Conservation (phyloP, 2,329 filamentous ascomycete species). For the Fusarium graminum region DNA sequence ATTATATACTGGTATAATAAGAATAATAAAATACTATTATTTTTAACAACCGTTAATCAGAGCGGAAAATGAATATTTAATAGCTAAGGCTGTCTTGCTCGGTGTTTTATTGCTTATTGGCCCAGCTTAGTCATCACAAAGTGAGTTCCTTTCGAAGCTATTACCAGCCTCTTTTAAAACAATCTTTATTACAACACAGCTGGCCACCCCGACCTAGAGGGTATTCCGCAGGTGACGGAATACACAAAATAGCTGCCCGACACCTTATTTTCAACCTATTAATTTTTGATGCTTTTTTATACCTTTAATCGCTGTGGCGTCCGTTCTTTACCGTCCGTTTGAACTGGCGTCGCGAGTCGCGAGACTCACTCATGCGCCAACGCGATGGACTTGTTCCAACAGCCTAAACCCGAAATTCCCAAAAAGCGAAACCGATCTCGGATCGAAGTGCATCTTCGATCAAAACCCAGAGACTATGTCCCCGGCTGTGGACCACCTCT, state of each 20-base stretch:
- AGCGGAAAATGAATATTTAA: neutral
- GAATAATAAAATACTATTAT: neutral
- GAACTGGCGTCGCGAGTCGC: conserved; percentile 21
- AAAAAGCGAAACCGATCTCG: conserved; percentile 36
- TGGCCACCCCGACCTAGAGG: neutral
- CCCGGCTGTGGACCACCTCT: conserved; percentile 63
- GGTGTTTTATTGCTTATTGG: neutral
- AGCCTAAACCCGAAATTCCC: conserved; percentile 12
- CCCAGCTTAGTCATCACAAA: conserved; percentile 18
- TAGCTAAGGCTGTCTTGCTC: neutral
- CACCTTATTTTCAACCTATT: fast-evolving
- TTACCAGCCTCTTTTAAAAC: conserved; percentile 4
- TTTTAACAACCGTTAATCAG: neutral
- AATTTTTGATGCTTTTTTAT: neutral
- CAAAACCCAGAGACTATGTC: conserved; percentile 54
- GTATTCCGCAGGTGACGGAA: neutral
- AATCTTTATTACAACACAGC: neutral
- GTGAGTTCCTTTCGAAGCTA: neutral
- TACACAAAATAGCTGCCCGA: neutral
- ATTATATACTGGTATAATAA: neutral
- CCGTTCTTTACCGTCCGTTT: neutral
- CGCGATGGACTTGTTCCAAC: conserved; percentile 41
- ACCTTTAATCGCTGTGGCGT: neutral
- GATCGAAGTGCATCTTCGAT: conserved; percentile 37
- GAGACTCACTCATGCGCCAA: conserved; percentile 19